Evolutionary conservation across 1,284 basidiomycete genomes (phyloP).

Genomic region (Xerocomus minutiporus): DNA sequence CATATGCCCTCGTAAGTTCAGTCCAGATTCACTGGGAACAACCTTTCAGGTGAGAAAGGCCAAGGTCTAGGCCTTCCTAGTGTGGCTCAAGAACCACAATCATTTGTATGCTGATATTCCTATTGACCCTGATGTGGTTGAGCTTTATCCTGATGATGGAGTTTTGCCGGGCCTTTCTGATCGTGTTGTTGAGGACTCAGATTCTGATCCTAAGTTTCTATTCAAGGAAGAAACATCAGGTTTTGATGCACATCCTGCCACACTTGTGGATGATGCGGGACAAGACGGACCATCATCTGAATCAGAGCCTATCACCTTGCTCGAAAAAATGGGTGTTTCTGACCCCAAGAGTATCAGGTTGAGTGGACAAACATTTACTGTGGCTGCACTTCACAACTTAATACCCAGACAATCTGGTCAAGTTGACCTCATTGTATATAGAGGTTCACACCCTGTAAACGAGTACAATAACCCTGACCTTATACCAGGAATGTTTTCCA

Average conservation of each 20-base stretch:
- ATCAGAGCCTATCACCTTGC: neutral
- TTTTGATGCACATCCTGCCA: constrained; percentile 3
- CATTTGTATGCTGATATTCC: neutral
- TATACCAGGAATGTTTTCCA: neutral
- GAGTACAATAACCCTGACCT: constrained; percentile 11
- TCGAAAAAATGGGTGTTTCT: constrained; percentile 10
- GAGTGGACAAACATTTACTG: neutral
- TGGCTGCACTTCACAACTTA: constrained; percentile 1
- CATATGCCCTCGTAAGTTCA: neutral
- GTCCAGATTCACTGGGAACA: neutral
- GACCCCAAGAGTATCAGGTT: constrained; percentile 5
- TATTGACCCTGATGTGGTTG: neutral
- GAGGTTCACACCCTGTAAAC: neutral
- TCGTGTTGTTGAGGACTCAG: no score
- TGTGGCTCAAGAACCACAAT: constrained; percentile 6
- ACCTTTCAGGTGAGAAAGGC: neutral
- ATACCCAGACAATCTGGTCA: neutral
- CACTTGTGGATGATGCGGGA: neutral
- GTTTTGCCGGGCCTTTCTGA: constrained; percentile 1
- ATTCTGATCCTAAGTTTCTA: neutral
- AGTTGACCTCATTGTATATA: constrained; percentile 2
- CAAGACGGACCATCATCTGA: no score
- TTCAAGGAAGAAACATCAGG: constrained; percentile 8
- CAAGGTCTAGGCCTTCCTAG: constrained; percentile 2
- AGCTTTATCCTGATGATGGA: constrained; percentile 3